These are phyloP conservation scores for Barnettozyma sp. DNA, from an alignment of 805 yeast species.

Conservation along the genomic window DNA sequence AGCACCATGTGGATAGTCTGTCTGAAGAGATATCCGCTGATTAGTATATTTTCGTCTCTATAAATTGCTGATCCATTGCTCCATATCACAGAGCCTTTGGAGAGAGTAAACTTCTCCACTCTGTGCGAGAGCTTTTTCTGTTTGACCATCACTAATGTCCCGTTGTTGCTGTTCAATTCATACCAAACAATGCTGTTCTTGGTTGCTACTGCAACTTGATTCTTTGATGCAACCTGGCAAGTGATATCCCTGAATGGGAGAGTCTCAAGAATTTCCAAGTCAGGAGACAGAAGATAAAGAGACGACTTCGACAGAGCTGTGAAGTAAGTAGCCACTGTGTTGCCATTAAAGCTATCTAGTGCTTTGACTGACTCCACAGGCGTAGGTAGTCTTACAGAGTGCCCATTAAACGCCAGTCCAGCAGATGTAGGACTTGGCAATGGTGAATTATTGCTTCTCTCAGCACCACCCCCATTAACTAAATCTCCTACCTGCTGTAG, in stretches of 20 bases:
- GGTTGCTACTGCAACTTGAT: slow-evolving; percentile 14
- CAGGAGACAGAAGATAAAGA: slow-evolving; percentile 1
- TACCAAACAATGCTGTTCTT: slow-evolving; percentile 14
- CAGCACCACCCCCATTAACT: background rate
- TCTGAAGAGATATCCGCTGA: slow-evolving; percentile 4
- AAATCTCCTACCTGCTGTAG: background rate
- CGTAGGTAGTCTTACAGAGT: background rate
- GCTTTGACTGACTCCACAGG: slow-evolving; percentile 1
- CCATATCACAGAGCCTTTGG: slow-evolving; percentile 12
- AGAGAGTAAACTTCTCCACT: slow-evolving; percentile 16
- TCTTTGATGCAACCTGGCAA: background rate
- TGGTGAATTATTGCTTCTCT: no score
- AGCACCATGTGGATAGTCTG: slow-evolving; percentile 1
- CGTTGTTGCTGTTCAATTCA: slow-evolving; percentile 9
- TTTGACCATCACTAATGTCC: slow-evolving; percentile 22
- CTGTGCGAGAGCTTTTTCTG: slow-evolving; percentile 26
- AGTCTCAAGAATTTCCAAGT: background rate
- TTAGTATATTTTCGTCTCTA: background rate
- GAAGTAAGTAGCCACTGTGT: background rate
- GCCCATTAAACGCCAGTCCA: background rate
- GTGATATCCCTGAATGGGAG: slow-evolving; percentile 6
- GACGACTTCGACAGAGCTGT: slow-evolving; percentile 2
- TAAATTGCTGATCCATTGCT: slow-evolving; percentile 5
- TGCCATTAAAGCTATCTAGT: no score
- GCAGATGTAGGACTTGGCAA: background rate